Percentiles rank a stretch among this genome's conserved stretches.
phyloP scores from a whole-genome alignment of 176 grass and related monocot genomes.

The Themeda triandra region DNA sequence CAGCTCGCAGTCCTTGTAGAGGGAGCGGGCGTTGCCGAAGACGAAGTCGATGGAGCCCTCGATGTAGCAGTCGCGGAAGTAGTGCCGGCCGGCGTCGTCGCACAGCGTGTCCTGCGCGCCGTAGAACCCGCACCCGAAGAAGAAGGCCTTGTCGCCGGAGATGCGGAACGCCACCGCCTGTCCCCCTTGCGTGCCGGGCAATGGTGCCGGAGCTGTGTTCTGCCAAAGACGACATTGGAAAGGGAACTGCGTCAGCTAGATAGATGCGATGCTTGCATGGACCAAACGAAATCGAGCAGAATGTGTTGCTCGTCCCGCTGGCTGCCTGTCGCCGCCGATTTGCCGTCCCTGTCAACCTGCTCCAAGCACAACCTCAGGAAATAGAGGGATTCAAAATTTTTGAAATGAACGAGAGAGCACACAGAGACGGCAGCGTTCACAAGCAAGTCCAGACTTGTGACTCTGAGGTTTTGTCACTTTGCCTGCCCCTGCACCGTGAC shows the following conservation, averaged over 20 bases:
- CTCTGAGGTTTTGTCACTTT: slow-evolving; percentile 27
- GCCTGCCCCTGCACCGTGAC: slow-evolving; percentile 9
- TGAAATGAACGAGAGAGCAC: background rate
- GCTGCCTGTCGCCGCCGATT: background rate
- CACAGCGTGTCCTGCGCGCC: slow-evolving; percentile 98
- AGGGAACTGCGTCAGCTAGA: background rate
- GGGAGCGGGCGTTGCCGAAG: slow-evolving; percentile 94
- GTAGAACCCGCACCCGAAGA: slow-evolving; percentile 93
- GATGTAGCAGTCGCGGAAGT: slow-evolving; percentile 95
- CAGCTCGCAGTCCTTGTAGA: slow-evolving; percentile 93
- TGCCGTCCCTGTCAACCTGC: slow-evolving; percentile 17
- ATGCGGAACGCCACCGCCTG: slow-evolving; percentile 96
- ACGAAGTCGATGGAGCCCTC: slow-evolving; percentile 98
- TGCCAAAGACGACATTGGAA: slow-evolving; percentile 6
- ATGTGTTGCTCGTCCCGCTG: background rate
- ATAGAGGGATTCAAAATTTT: slow-evolving; percentile 16
- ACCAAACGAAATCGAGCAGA: background rate
- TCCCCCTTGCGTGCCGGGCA: slow-evolving; percentile 81
- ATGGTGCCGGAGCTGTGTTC: slow-evolving; percentile 91
- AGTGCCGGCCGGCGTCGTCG: slow-evolving; percentile 86
- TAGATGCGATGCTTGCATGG: background rate
- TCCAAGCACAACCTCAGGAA: background rate
- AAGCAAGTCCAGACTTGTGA: slow-evolving; percentile 18
- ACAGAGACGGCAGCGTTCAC: background rate
- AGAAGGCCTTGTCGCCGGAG: slow-evolving; percentile 94